Base-by-base conservation (phyloP, 176 grass and related monocot genomes). In the Triticum dicoccoides region DNA sequence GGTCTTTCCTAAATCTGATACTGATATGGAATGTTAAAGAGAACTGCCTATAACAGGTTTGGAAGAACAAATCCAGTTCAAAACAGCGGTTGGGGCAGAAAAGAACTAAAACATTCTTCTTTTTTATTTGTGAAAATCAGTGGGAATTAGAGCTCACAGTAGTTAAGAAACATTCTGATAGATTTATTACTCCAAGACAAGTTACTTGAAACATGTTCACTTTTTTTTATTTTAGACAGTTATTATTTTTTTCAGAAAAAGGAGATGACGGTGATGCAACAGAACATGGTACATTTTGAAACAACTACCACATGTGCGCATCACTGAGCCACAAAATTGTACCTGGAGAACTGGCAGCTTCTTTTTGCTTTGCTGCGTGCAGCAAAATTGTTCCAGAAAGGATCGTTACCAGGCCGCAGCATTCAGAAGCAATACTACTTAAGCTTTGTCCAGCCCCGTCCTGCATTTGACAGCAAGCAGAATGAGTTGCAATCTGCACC, bases 341-440 rank as follows among this genome's bases (percentile, higher is more conserved):
- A 92, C 91, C 92, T 87, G 95, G 75, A 54, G 92, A 51, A 77
- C 87, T 84, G 86, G 89, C 58, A 2, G 88, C 20, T 69, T 95
- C 88, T 76, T 90, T 88, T 72, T 96, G 86, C 70, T 91, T 95
- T 38, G 90, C 75, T n/a, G 90, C 86, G 51, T 96, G 94, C 90
- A 99, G 85, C 81, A 99, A 87, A 83, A 99, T 62, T 51, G 97
- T 96, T 59, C 97, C 97, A 74, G 97, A 87, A 87, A 99, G 90
- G 51, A 99, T 95, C 30, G 92, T 96, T 76, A 99, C 78, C 29
- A 99, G 89, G 8, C 97, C 94, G 78, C 97, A 99, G 49, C 94
- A 82, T 92, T 99, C 97, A 49, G 97, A 94, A 78, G 84, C 92
- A 74, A 99, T 94, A 78, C 84, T 92, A 82, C 88, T 99, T 68